Evolutionary conservation across 2,329 filamentous ascomycete species (phyloP), one percentile per base, ranked within the genome.

Genomic region (Fusarium ambrosium): DNA sequence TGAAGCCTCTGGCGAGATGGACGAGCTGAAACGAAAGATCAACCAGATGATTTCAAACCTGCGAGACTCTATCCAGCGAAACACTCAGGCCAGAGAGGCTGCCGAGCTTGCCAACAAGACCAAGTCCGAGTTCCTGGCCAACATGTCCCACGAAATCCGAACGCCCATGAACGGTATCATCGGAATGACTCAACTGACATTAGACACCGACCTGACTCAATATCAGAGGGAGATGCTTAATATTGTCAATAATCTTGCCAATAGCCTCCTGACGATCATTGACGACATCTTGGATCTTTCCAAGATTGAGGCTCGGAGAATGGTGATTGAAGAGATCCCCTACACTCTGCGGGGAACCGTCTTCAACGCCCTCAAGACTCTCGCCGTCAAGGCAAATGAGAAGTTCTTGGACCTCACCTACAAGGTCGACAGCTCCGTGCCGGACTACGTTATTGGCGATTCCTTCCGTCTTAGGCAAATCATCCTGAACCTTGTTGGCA

Each of bases 41-140:
- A 99, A 98, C 82, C 94, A 97, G 86, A 99, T 99, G 97, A 95
- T 98, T 63, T 97, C 94, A 81, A 98, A 97, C 81, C 86, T 99
- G 72, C 89, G 96, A 77, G 97, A 98, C 84, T 97, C 94, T 88
- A 98, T 99, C 77, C 95, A 98, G 83, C 92, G 95, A 82, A 99
- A 98, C 82, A 98, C 95, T 4, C 94, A 95, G 76, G 97, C 97
- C 67, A 93, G 97, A 84, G 96, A 98, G 84, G 95, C 96, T 56
- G 97, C 97, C 79, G 97, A 99, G 82, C 87, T 98, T 81, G 97
- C 97, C 73, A 98, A 98, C 87, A 96, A 97, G 85, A 98, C 96
- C 48, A 99, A 99, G 82, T 98, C 96, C 11, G 97, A 98, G 81
- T 99, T 99, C 87, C 87, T 99, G 69, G 97, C 97, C 70, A 99